These are phyloP conservation scores for Mucor piriformis DNA, from an alignment of 371 early-diverging fungal species.

Conservation along the genomic window DNA sequence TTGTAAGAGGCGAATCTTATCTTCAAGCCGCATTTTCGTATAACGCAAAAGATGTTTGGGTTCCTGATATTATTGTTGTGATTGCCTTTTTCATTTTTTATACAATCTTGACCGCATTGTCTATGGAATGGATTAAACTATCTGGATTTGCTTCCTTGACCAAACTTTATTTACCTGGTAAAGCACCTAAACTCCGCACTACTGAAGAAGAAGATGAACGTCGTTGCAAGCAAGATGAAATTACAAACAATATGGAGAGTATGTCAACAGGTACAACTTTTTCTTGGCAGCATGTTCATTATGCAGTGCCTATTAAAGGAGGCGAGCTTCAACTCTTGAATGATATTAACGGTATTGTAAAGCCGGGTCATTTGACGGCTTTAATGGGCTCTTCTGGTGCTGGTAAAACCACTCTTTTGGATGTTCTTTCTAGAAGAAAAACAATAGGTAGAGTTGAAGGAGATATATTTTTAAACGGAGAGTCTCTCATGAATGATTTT, in stretches of 20 bases:
- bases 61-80: conserved; percentile 41
- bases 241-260: conserved; percentile 34
- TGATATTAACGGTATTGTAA: conserved; percentile 53
- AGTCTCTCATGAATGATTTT: conserved; percentile 54
- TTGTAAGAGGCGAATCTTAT: conserved; percentile 65
- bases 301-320: conserved; percentile 58
- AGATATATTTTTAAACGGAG: conserved; percentile 61
- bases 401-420: conserved; percentile 88
- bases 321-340: conserved; percentile 54
- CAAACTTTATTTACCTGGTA: conserved; percentile 53
- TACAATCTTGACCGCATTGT: conserved; percentile 40
- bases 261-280: conserved; percentile 51
- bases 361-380: conserved; percentile 71
- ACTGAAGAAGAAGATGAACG: conserved; percentile 35
- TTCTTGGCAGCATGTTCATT: conserved; percentile 59
- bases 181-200: conserved; percentile 33
- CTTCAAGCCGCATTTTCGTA: conserved; percentile 59
- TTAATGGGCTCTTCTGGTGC: conserved; percentile 87
- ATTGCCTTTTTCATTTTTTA: conserved; percentile 48
- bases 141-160: conserved; percentile 50
- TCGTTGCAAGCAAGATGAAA: conserved; percentile 26
- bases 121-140: conserved; percentile 52
- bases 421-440: conserved; percentile 80
- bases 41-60: conserved; percentile 34
- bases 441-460: conserved; percentile 77